These are phyloP conservation scores for Camellia oleifera DNA, from an alignment of 179 eudicot species.

Conservation along the genomic window DNA sequence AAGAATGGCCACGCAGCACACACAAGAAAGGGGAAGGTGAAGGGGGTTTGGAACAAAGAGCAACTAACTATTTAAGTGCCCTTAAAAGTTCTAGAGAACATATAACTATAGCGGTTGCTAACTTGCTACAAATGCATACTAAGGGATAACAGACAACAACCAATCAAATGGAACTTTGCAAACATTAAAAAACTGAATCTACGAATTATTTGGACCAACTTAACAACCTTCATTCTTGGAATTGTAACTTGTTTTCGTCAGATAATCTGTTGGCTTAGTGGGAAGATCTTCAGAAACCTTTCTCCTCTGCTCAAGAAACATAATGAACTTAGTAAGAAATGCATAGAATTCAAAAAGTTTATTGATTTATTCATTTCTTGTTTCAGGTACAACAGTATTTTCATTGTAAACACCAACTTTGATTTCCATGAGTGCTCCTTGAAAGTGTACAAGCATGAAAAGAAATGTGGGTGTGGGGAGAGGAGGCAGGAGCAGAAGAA, in stretches of 20 bases:
- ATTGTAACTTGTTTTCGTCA: slow-evolving; percentile 31
- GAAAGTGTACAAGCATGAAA: not conserved
- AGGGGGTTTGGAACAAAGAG: no score
- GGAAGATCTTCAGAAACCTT: slow-evolving; percentile 38
- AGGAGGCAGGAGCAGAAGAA: not conserved
- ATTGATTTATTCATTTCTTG: not conserved
- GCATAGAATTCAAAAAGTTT: not conserved
- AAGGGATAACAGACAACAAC: not conserved
- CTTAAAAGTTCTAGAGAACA: no score
- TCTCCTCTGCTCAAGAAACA: slow-evolving; percentile 37
- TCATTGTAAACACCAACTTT: not conserved
- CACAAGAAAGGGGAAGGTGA: not conserved
- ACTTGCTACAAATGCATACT: not conserved
- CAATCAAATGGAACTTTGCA: not conserved
- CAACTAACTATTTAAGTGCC: no score
- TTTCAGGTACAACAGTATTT: not conserved
- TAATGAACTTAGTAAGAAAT: not conserved
- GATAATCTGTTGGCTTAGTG: slow-evolving; percentile 41
- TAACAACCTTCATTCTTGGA: slow-evolving; percentile 28
- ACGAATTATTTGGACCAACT: not conserved
- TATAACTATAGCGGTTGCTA: no score
- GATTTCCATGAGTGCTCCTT: not conserved
- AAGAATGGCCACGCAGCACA: not conserved
- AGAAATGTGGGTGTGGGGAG: not conserved
- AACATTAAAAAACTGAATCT: not conserved